Evolutionary conservation across 2,329 filamentous ascomycete species (phyloP), one percentile per base, ranked within the genome.

Genomic region (Seiridium cupressi): DNA sequence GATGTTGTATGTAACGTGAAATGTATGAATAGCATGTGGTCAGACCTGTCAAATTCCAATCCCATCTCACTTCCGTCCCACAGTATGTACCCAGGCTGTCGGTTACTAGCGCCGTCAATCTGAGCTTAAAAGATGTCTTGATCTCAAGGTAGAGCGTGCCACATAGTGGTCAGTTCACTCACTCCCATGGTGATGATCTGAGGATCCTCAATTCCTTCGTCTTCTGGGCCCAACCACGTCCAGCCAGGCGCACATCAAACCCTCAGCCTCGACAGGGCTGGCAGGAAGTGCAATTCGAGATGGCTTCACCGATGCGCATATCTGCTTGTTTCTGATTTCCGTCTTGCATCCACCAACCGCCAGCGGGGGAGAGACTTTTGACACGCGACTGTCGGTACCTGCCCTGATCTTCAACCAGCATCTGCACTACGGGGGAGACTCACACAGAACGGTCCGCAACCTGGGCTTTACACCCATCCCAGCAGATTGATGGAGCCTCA

Each of bases 21-120:
- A 42, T 8, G 38, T 1, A 13, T 42, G 7, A 7, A 8, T 7
- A 13, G 38, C 38, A 42, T 13, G 13, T 42, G 38, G 38, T 8
- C 38, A 42, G 38, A 42, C 38, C 7, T 42, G 38, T 26, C 18
- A 26, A 42, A 13, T 7, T 42, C 13, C 13, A 8, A 13, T 42
- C 7, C 38, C 7, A 42, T 42, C 38, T 42, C 13, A 13, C 7
- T 8, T 7, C 7, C 38, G 38, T 42, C 38, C 38, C 38, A 42
- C 38, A 42, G 18, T 42, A 42, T 7, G 7, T 13, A 42, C 13
- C 38, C 49, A 18, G 49, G 49, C 38, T 38, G 49, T 38, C 13
- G 49, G 49, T 51, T 35, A 34, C 49, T 55, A 55, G 51, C 51
- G 51, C 51, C 44, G 51, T 32, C 51, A 55, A 55, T 55, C 51